A percentile compares a stretch with the other conserved stretches of the same genome.
Evolutionary conservation across 2,329 filamentous ascomycete genomes (phyloP).

Genomic region (Penicillium sp.): DNA sequence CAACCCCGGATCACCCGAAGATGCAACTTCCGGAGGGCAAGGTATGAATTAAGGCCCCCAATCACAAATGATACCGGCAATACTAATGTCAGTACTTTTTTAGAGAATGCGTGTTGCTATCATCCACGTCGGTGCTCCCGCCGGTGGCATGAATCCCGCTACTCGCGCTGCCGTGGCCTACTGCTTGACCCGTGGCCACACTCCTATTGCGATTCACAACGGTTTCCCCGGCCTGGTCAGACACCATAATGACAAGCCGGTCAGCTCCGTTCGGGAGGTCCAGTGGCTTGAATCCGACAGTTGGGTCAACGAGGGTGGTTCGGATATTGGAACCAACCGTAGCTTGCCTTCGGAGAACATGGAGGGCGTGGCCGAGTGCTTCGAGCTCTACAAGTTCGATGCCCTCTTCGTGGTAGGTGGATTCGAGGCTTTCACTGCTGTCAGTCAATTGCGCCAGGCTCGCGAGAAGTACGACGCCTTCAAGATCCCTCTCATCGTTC

Average conservation of each 20-base stretch:
- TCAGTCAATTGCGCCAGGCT: conserved; percentile 79
- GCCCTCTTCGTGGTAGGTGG: conserved; percentile 88
- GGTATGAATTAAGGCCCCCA: too few species aligned
- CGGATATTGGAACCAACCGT: conserved; percentile 96
- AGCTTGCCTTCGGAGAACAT: conserved; percentile 85
- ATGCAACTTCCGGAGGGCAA: conserved; percentile 65
- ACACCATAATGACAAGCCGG: conserved; percentile 77
- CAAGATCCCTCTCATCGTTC: conserved; percentile 83
- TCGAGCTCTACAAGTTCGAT: conserved; percentile 83
- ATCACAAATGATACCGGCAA: too few species aligned
- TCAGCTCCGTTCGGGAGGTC: conserved; percentile 78
- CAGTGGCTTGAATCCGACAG: conserved; percentile 90
- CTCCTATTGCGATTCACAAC: conserved; percentile 88
- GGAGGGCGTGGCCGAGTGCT: conserved; percentile 72
- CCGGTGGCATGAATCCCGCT: conserved; percentile 96
- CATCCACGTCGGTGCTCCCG: conserved; percentile 92
- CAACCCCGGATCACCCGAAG: conserved; percentile 68
- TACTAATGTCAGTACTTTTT: too few species aligned
- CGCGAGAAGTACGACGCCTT: conserved; percentile 73
- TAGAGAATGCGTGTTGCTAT: conserved; percentile 85
- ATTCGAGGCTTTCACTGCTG: conserved; percentile 91
- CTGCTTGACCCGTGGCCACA: conserved; percentile 86
- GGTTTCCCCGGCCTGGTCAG: conserved; percentile 91
- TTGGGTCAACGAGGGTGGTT: conserved; percentile 95
- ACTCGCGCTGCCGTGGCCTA: conserved; percentile 90